These are phyloP conservation scores for Kockiozyma suomiensis DNA, from an alignment of 805 yeast genomes.

Conservation along the genomic window DNA sequence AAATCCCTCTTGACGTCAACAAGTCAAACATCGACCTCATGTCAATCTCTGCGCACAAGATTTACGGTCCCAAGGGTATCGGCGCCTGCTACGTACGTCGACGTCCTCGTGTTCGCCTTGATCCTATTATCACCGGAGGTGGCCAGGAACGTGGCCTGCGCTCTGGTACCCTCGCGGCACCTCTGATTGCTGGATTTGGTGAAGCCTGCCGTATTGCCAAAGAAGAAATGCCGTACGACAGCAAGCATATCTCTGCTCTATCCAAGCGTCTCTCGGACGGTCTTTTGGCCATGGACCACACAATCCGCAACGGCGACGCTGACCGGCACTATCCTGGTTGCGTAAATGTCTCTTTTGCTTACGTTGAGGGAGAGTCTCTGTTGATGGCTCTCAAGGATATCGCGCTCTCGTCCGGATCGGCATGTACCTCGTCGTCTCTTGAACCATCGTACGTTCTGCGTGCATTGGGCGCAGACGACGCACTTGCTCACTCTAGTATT, in stretches of 20 bases:
- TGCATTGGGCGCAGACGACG: slow-evolving; percentile 94
- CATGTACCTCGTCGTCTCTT: slow-evolving; percentile 97
- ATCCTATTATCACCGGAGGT: slow-evolving; percentile 94
- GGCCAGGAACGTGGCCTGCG: slow-evolving; percentile 98
- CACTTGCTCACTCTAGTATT: slow-evolving; percentile 96
- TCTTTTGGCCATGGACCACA: slow-evolving; percentile 79
- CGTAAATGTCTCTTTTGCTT: slow-evolving; percentile 94
- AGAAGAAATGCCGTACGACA: slow-evolving; percentile 74
- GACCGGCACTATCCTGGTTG: slow-evolving; percentile 84
- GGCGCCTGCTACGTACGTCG: slow-evolving; percentile 96
- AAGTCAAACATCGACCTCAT: slow-evolving; percentile 88
- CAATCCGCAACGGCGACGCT: slow-evolving; percentile 84
- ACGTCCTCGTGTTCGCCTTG: slow-evolving; percentile 96
- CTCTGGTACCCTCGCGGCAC: slow-evolving; percentile 97
- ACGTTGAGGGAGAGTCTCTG: slow-evolving; percentile 96
- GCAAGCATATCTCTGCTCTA: slow-evolving; percentile 65
- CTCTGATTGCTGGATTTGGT: slow-evolving; percentile 92
- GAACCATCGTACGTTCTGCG: slow-evolving; percentile 97
- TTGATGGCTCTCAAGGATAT: slow-evolving; percentile 97
- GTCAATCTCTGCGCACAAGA: slow-evolving; percentile 94
- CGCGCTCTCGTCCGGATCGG: slow-evolving; percentile 94
- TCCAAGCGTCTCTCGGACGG: slow-evolving; percentile 74
- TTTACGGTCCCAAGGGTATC: slow-evolving; percentile 97
- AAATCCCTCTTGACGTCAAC: slow-evolving; percentile 89
- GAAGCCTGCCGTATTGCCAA: slow-evolving; percentile 89